Evolutionary conservation across 2,329 filamentous ascomycete species (phyloP), one percentile per base, ranked within the genome.

Genomic region (Epichloe aotearoae): DNA sequence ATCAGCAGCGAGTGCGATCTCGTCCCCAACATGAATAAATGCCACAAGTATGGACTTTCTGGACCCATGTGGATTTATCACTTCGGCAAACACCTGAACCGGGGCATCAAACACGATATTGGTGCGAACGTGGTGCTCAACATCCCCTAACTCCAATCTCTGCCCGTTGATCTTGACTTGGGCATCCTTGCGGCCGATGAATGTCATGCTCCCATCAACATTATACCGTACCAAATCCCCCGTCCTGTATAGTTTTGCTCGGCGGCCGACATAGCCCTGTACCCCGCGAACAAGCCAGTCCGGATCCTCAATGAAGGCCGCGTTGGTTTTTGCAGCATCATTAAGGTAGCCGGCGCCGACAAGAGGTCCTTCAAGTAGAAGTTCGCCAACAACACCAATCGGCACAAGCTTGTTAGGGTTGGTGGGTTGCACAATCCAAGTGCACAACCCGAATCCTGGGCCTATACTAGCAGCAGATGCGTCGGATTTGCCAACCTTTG

Each of bases 161-260:
- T 71, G 78, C 37, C 80, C 80, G 26, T 71, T 67, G 12, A 80
- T 61, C 58, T 80, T 80, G 47, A 79, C 69, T 58, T 79, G 76
- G 0, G 67, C 67, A 55, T 80, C 76, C 53, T 74, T 74, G 44
- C 76, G 66, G 46, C 74, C 75, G 45, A 74, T 57, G 49, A 71
- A 74, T 1, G 65, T 55, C 10, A 76, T 58, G 20, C 59, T 58
- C 1, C 58, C 58, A 23, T 59, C 53, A 1, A 59, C 58, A 34
- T 67, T 59, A 19, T 72, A 73, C 39, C 61, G 61, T 3, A 64
- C 72, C 3, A 75, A 62, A 53, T 76, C 73, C 5, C 73, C 73
- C 0, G 73, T 74, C 51, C 68, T 69, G 55, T 75, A 76, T 2
- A 69, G 52, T 3, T 62, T 62, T 11, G 50, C 50, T 15, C 5